phyloP scores from a whole-genome alignment of 2,329 filamentous ascomycete species.

The Fusarium sp. region DNA sequence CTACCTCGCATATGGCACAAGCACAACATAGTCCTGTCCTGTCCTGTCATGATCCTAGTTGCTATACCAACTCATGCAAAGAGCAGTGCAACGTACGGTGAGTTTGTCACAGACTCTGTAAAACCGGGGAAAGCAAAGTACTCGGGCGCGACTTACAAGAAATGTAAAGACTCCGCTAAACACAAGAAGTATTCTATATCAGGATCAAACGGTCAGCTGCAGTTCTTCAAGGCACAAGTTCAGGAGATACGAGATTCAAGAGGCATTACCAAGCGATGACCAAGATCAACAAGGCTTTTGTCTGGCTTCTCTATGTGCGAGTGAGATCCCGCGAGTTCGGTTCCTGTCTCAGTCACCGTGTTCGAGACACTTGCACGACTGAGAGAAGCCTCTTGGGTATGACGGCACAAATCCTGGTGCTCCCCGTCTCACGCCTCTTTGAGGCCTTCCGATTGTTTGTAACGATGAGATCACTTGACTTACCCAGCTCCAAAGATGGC shows the following conservation, averaged over 20 bases:
- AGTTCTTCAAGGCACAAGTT: conserved; percentile 22
- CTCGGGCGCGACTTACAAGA: conserved; percentile 67
- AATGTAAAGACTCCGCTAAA: conserved; percentile 92
- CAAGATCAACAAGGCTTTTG: conserved; percentile 24
- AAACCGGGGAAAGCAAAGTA: neutral
- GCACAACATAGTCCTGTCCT: neutral
- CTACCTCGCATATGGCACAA: conserved; percentile 34
- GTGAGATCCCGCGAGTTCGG: conserved; percentile 21
- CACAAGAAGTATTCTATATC: conserved; percentile 75
- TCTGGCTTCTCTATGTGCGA: conserved; percentile 7
- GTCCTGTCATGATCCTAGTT: conserved; percentile 22
- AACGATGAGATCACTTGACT: conserved; percentile 59
- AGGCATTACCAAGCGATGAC: conserved; percentile 52
- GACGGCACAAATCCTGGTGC: neutral
- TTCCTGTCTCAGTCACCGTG: conserved; percentile 29
- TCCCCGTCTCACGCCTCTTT: conserved; percentile 4
- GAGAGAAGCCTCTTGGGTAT: neutral
- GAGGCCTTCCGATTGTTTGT: conserved; percentile 17
- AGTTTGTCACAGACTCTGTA: conserved; percentile 22
- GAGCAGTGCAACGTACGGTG: conserved; percentile 26
- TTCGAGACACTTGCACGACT: conserved; percentile 1
- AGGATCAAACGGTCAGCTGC: conserved; percentile 46
- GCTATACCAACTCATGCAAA: neutral
- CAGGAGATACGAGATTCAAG: conserved; percentile 42
- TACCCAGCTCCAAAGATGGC: conserved; percentile 77